A percentile compares a stretch with the other conserved stretches of the same genome.
Conservation (phyloP, 495 filamentous ascomycete genomes). For the Penicillium arizonense region DNA sequence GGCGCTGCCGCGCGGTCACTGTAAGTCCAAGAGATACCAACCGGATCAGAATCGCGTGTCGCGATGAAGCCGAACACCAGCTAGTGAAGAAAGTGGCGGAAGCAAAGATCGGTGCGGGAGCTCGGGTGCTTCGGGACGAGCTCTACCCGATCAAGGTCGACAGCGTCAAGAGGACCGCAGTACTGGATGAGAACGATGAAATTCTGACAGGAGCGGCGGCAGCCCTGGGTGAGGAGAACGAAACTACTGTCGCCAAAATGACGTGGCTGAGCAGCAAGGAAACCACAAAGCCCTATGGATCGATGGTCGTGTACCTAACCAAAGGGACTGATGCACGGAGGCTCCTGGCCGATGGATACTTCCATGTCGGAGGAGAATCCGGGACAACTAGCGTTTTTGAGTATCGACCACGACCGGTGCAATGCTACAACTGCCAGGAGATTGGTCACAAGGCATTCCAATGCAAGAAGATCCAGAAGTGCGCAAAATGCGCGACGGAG, state of each 20-base stretch:
- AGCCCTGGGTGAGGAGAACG: slow-evolving; percentile 22
- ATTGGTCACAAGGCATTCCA: slow-evolving; percentile 25
- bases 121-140: slow-evolving; percentile 30
- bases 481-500: slow-evolving; percentile 24
- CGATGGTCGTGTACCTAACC: slow-evolving; percentile 33
- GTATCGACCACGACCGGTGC: slow-evolving; percentile 20
- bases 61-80: slow-evolving; percentile 24
- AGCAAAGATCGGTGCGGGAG: slow-evolving; percentile 16
- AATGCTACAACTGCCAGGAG: slow-evolving; percentile 31
- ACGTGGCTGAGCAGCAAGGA: slow-evolving; percentile 35
- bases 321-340: slow-evolving; percentile 25
- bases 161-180: slow-evolving; percentile 25
- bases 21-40: slow-evolving; percentile 20
- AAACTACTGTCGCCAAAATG: slow-evolving; percentile 21
- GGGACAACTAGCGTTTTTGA: slow-evolving; percentile 26
- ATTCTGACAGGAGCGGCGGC: slow-evolving; percentile 10
- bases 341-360: slow-evolving; percentile 25
- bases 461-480: slow-evolving; percentile 25
- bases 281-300: slow-evolving; percentile 26
- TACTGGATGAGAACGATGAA: slow-evolving; percentile 21
- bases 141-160: slow-evolving; percentile 34
- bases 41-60: slow-evolving; percentile 25
- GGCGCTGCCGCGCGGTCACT: slow-evolving; percentile 29
- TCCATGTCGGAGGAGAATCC: slow-evolving; percentile 26
- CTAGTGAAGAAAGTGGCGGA: slow-evolving; percentile 27